Base-by-base conservation (phyloP, 2,329 filamentous ascomycete genomes). In the Neoascochyta sp. region DNA sequence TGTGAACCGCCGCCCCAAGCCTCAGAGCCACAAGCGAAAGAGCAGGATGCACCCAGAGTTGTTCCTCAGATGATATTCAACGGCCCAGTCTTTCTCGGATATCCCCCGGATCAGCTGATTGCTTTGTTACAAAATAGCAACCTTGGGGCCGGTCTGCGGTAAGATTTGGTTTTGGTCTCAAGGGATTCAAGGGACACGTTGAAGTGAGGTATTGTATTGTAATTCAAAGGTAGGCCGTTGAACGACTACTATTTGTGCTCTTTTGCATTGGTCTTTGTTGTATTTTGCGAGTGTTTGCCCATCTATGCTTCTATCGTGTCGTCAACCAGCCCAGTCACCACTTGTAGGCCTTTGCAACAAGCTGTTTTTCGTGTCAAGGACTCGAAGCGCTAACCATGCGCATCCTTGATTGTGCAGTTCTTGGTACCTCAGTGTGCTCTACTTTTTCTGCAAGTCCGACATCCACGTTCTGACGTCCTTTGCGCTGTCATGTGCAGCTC, bases 51-150 rank as follows among this genome's bases (percentile, higher is more conserved):
- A 7, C 39, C 53, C 3, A 50, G 43, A 21, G 25, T 51, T 25
- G 53, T 57, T 7, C 76, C 85, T 7, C 81, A 83, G 48, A 83
- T 95, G 76, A 71, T 93, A 0, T 95, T 95, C 55, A 94, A 86
- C 7, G 90, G 90, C 0, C 90, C 90, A 0, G 88, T 95, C 0
- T 95, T 95, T 54, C 86, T 96, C 50, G 90, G 90, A 0, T 95
- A 95, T 33, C 52, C 61, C 2, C 56, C 60, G 19, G 61, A 63
- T 7, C 61, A 64, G 34, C 39, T 63, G 16, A 50, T 56, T 23
- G 41, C 42, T 5, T 25, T 64, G 9, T 33, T 64, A 24, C 58
- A 63, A 26, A 60, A 61, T 26, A 60, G 59, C 24, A 59, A 60
- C 24, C 37, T 63, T n/a, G 55, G 55, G 9, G 43, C 45, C n/a